Conservation (phyloP, 129 eudicot species). For the Rutidosis leptorrhynchoides region DNA sequence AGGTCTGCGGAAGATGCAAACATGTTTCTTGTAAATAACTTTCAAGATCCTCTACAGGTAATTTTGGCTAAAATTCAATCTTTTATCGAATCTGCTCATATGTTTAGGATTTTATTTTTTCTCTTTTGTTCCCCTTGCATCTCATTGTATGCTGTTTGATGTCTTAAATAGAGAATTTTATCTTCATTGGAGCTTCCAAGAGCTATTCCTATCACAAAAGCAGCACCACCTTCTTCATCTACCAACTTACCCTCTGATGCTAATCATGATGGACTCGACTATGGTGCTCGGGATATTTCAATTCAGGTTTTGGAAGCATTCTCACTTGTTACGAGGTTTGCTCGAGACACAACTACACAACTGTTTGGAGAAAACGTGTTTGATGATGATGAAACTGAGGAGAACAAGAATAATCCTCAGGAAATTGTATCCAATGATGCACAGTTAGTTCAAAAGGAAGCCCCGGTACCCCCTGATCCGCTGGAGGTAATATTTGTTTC, state of each 20-base stretch:
- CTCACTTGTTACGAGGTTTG: slow-evolving; percentile 91
- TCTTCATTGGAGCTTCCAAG: slow-evolving; percentile 94
- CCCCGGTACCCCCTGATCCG: slow-evolving; percentile 69
- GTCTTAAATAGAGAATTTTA: slow-evolving; percentile 55
- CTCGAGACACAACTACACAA: slow-evolving; percentile 96
- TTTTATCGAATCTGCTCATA: too few relatives aligned
- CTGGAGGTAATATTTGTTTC: slow-evolving; percentile 56
- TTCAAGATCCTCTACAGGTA: slow-evolving; percentile 97
- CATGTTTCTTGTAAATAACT: slow-evolving; percentile 89
- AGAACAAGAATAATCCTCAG: slow-evolving; percentile 38
- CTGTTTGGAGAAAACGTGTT: slow-evolving; percentile 66
- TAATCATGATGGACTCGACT: slow-evolving; percentile 34
- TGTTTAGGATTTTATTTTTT: too few relatives aligned
- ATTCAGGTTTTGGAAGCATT: slow-evolving; percentile 86
- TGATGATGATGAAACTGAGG: slow-evolving; percentile 55
- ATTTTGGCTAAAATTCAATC: slow-evolving; percentile 10
- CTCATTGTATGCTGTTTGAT: too few relatives aligned
- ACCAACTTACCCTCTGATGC: slow-evolving; percentile 38
- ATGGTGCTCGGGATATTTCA: slow-evolving; percentile 63
- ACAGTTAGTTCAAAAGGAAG: slow-evolving; percentile 31
- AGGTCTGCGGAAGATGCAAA: slow-evolving; percentile 98
- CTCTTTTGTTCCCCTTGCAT: too few relatives aligned
- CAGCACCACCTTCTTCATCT: slow-evolving; percentile 44
- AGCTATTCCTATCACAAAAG: slow-evolving; percentile 47
- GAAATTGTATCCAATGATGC: slow-evolving; percentile 34